Conservation (phyloP, 1,139 yeast species). For the Magnusiomyces sp. region DNA sequence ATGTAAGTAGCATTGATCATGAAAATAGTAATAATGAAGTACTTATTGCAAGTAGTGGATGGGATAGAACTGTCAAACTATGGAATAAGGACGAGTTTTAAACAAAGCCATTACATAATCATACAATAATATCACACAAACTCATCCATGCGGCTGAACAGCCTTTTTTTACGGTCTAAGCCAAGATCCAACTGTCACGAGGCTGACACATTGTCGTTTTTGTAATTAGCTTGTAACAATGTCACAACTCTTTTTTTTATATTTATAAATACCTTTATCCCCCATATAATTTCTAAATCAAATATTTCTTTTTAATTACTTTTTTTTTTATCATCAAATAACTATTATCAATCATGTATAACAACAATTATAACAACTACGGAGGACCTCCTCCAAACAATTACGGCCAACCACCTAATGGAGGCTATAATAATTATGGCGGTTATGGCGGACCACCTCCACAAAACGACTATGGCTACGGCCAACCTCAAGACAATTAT, state of each 20-base stretch:
- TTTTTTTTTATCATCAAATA: neutral
- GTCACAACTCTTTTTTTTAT: neutral
- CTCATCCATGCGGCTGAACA: too few relatives aligned
- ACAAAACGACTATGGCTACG: neutral
- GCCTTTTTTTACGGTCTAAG: too few relatives aligned
- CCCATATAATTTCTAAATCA: too few relatives aligned
- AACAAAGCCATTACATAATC: too few relatives aligned
- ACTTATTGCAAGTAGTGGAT: constrained; percentile 57
- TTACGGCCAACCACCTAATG: too few relatives aligned
- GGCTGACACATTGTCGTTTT: too few relatives aligned
- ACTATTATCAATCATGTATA: neutral
- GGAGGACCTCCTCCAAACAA: too few relatives aligned
- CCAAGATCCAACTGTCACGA: too few relatives aligned
- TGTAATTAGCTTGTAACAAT: neutral
- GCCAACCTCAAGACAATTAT: neutral
- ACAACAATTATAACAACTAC: neutral
- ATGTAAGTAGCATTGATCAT: constrained; percentile 32
- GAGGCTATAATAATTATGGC: too few relatives aligned
- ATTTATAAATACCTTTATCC: too few relatives aligned
- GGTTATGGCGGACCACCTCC: neutral
- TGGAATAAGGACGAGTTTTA: constrained; percentile 19
- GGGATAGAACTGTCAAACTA: constrained; percentile 55
- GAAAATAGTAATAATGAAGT: constrained; percentile 21
- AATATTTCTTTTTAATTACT: neutral
- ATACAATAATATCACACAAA: too few relatives aligned